Base-by-base conservation (phyloP, 768 basidiomycete genomes). In the Heimioporus sp. region DNA sequence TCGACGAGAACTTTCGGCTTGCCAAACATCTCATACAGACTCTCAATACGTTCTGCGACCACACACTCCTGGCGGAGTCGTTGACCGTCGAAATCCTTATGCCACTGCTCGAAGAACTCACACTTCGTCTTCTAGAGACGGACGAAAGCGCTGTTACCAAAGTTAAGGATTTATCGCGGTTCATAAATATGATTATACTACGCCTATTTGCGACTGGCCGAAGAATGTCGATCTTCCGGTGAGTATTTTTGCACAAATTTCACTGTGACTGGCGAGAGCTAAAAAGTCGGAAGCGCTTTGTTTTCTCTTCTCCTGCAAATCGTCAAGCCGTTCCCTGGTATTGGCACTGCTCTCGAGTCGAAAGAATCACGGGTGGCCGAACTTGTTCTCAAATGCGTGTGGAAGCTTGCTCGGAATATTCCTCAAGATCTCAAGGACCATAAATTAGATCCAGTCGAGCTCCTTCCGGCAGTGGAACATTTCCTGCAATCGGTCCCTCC, bases 1-100 rank as follows among this genome's bases (percentile, higher is more conserved):
- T 81, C 13, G 84, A 86, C 16, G 86, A 89, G 56, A 92, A 92
- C 62, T 94, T 97, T 73, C 82, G 97, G 37, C 76, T 99, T 10
- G 92, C 95, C 43, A 99, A 99, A 70, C 97, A 98, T 69, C 81
- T 98, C 48, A 96, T 98, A 56, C 95, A 98, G 69, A 95, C 95
- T 0, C 80, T 98, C 28, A 94, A 95, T 61, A 89, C 90, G 21
- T 93, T 98, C 67, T 96, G 94, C 62, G 94, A 98, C 63, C 92
- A 95, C 65, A 71, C 84, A 7, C 80, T 90, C 55, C 79, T 99
- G 43, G 91, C 93, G 11, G 90, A 94, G 65, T 90, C 90, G 9
- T 66, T 98, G 51, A 88, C 90, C 0, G 85, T 92, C 38, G 86
- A 88, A 51, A 90, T 90, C 45, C 70, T 98, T 54, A 90, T 88